A percentile compares a stretch with the other conserved stretches of the same genome.
Conservation (phyloP, 2,329 filamentous ascomycete genomes). For the Bretziella fagacearum region DNA sequence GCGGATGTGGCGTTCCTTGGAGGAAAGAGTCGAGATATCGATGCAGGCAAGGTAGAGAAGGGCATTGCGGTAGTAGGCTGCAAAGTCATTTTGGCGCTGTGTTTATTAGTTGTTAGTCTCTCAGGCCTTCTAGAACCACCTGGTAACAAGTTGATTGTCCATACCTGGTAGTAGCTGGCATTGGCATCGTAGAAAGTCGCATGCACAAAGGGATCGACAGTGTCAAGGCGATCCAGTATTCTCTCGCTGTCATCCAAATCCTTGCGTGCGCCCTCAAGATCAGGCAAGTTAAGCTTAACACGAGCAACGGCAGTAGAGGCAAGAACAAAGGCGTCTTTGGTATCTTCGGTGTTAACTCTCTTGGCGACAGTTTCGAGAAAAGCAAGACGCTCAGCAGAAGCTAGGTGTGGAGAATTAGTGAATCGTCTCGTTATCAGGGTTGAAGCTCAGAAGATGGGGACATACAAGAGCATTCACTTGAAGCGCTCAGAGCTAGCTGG, state of each 20-base stretch:
- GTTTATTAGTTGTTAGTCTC: slow-evolving; percentile 17
- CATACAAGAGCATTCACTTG: slow-evolving; percentile 64
- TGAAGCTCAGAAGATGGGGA: neutral
- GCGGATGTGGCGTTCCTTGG: slow-evolving; percentile 59
- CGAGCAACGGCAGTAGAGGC: slow-evolving; percentile 79
- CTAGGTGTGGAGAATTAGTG: slow-evolving; percentile 32
- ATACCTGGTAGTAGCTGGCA: slow-evolving; percentile 81
- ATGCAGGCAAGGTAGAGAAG: slow-evolving; percentile 96
- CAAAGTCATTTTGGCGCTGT: slow-evolving; percentile 68
- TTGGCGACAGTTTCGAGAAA: slow-evolving; percentile 73
- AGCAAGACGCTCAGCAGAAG: slow-evolving; percentile 66
- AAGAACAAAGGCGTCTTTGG: slow-evolving; percentile 91
- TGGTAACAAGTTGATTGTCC: too few species aligned
- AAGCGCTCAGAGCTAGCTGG: slow-evolving; percentile 71
- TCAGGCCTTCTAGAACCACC: neutral
- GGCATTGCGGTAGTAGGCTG: slow-evolving; percentile 91
- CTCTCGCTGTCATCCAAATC: slow-evolving; percentile 76
- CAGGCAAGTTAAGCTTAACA: slow-evolving; percentile 64
- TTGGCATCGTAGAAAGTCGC: slow-evolving; percentile 93
- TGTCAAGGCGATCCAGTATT: slow-evolving; percentile 82
- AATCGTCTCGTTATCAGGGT: neutral
- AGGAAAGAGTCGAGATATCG: slow-evolving; percentile 56
- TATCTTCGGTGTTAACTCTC: slow-evolving; percentile 80
- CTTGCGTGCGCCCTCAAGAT: slow-evolving; percentile 67
- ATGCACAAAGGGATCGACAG: slow-evolving; percentile 87